These are phyloP conservation scores for Fusarium verrucosum DNA, from an alignment of 2,329 filamentous ascomycete species.

Conservation along the genomic window DNA sequence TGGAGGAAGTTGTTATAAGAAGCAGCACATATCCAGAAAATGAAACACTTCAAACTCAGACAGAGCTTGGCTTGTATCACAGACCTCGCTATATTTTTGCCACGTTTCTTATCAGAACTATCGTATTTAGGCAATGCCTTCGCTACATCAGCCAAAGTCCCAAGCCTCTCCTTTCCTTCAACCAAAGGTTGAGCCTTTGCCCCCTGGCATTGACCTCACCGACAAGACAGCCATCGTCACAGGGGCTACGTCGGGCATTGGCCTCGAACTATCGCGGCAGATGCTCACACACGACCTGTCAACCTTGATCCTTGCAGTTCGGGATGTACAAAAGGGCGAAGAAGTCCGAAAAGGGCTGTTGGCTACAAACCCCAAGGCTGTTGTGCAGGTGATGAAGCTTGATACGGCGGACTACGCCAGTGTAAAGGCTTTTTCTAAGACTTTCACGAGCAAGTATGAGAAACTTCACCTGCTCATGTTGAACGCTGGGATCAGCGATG, in stretches of 20 bases:
- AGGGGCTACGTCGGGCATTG: slow-evolving; percentile 56
- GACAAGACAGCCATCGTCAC: slow-evolving; percentile 53
- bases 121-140: background rate
- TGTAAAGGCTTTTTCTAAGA: slow-evolving; percentile 3
- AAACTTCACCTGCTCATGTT: slow-evolving; percentile 25
- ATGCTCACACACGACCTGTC: slow-evolving; percentile 48
- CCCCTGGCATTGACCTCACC: slow-evolving; percentile 31
- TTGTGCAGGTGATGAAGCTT: slow-evolving; percentile 28
- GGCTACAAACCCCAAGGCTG: slow-evolving; percentile 14
- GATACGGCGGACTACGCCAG: slow-evolving; percentile 26
- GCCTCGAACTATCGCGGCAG: slow-evolving; percentile 52
- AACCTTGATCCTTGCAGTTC: slow-evolving; percentile 54
- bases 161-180: no score
- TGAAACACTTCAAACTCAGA: background rate
- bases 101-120: fast-evolving
- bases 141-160: no score
- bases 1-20: background rate
- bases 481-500: slow-evolving; percentile 28
- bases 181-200: slow-evolving; percentile 21
- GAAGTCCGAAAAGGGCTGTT: slow-evolving; percentile 26
- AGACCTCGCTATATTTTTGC: fast-evolving
- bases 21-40: background rate
- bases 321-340: slow-evolving; percentile 46
- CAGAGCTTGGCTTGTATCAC: no score
- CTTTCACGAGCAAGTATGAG: background rate